Evolutionary conservation across 2,329 filamentous ascomycete species (phyloP), one percentile per base, ranked within the genome.

Genomic region (Colletotrichum sublineola): DNA sequence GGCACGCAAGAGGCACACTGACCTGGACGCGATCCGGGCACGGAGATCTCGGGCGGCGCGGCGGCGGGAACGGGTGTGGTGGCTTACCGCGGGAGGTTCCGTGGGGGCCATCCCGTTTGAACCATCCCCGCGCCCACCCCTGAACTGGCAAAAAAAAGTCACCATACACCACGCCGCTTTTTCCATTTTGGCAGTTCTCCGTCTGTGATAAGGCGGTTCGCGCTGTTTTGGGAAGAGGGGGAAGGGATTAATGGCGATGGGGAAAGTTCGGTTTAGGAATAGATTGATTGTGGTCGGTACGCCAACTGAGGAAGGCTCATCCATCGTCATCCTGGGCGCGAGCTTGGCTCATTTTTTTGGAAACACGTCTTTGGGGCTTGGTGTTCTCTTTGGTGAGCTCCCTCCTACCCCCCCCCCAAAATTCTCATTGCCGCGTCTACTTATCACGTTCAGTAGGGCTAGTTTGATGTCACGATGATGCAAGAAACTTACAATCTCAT

Each of bases 1-100:
- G n/a, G n/a, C 50, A 31, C 12, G 31, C 52, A 55, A 44, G 15
- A 46, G 8, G 11, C 48, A 57, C 67, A 66, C 67, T 70, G 62
- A 40, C 55, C 67, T 44, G 33, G 44, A 8, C 40, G 67, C 55
- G 67, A 60, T 52, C 62, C 62, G 53, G 53, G 67, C 62, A n/a
- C 31, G 46, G 18, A 3, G 48, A 50, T 38, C 53, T n/a, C 53
- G 53, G 53, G 44, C 60, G 50, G 50, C 8, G 63, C 42, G 63
- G 50, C 40, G 38, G 53, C 31, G 52, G 52, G 9, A 18, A 42
- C 52, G 40, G 52, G 18, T 6, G 33, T 33, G 15, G 44, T 48
- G 52, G 53, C 42, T 42, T 36, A n/a, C 44, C 33, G 42, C 52
- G 53, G 63, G 63, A 58, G 63, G 40, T 57, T 66, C 36, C 36